Percentiles rank a stretch among this genome's conserved stretches.
phyloP scores from a whole-genome alignment of 768 basidiomycete genomes.

The Galerina marginata region DNA sequence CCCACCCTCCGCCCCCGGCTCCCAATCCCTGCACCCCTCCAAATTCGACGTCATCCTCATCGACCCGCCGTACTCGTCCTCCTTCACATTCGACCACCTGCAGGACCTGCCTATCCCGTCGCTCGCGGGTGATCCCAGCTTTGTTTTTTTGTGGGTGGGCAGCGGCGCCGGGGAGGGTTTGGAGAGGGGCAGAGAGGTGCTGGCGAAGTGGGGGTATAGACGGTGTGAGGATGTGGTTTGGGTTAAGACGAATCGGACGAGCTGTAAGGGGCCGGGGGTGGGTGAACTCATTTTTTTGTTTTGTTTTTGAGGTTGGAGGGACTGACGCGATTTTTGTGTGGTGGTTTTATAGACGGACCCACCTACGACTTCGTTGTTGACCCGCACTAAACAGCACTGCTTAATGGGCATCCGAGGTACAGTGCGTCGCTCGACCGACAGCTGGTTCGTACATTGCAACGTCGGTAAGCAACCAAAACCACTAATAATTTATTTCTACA shows the following conservation, averaged over 20 bases:
- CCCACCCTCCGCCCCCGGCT: conserved; percentile 34
- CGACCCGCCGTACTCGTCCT: conserved; percentile 87
- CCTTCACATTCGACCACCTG: conserved; percentile 85
- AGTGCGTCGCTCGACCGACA: conserved; percentile 91
- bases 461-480: conserved; percentile 64
- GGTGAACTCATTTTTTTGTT: conserved; percentile 30
- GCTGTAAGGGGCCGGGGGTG: conserved; percentile 78
- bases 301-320: conserved; percentile 1
- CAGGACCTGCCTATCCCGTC: conserved; percentile 81
- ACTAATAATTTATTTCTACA: background rate
- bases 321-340: too few relatives aligned
- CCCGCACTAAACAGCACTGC: conserved; percentile 94
- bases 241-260: conserved; percentile 88
- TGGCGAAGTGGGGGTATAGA: conserved; percentile 94
- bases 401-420: conserved; percentile 97
- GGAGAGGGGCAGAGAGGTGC: conserved; percentile 88
- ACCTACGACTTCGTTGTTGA: conserved; percentile 84
- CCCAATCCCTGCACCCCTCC: conserved; percentile 51
- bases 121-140: conserved; percentile 89
- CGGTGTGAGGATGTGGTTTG: conserved; percentile 98
- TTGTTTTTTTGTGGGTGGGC: conserved; percentile 96
- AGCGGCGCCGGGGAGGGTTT: conserved; percentile 88
- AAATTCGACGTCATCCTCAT: conserved; percentile 94
- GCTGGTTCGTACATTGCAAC: conserved; percentile 98
- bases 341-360: conserved; percentile 83